Percentiles rank a stretch among this genome's conserved stretches.
Conservation (phyloP, 768 basidiomycete genomes). For the Heimioporus sp. region DNA sequence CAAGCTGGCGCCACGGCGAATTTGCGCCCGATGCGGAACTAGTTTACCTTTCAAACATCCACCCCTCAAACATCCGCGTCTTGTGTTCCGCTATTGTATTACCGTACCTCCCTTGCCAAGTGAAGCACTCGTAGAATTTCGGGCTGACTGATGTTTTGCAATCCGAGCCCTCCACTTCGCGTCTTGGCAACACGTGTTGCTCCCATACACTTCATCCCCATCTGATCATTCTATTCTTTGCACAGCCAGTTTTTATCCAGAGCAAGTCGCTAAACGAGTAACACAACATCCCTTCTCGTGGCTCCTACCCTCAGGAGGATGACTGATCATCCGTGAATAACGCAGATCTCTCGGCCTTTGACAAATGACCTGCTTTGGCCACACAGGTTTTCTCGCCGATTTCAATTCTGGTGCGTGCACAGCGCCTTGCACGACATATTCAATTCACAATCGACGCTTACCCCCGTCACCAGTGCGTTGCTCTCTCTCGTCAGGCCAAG, state of each 20-base stretch:
- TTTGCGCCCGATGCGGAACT: too few species aligned
- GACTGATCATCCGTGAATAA: not conserved
- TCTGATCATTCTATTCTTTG: not conserved
- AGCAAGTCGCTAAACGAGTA: not conserved
- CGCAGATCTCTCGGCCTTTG: too few species aligned
- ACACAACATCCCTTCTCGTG: not conserved
- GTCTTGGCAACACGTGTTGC: not conserved
- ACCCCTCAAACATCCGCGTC: too few species aligned
- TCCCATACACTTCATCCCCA: not conserved
- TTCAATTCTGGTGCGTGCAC: too few species aligned
- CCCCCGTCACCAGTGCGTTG: not conserved
- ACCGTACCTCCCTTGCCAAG: not conserved
- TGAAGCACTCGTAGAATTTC: not conserved
- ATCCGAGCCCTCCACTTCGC: not conserved
- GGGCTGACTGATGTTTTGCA: not conserved
- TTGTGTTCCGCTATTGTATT: too few species aligned
- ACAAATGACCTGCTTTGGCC: too few species aligned
- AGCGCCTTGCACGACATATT: not conserved
- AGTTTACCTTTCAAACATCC: too few species aligned
- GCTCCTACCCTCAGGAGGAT: not conserved
- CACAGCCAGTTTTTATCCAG: not conserved
- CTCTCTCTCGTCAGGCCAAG: not conserved
- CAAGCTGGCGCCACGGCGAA: too few species aligned
- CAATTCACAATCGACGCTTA: slow-evolving; percentile 8
- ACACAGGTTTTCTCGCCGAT: too few species aligned